These are phyloP conservation scores for Celoporthe dispersa DNA, from an alignment of 2,329 filamentous ascomycete species.

Conservation along the genomic window DNA sequence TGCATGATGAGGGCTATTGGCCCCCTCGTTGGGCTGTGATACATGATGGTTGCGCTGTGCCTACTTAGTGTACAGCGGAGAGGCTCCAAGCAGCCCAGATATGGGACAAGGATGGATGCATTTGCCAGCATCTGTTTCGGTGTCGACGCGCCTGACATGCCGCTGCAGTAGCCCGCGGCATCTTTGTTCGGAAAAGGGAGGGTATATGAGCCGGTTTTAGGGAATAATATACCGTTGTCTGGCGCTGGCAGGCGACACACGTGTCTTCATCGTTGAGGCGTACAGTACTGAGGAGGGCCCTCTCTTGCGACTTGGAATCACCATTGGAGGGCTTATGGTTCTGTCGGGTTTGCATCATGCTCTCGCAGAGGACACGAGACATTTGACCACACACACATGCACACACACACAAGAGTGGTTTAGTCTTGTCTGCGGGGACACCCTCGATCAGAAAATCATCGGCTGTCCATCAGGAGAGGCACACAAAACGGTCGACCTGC, in stretches of 20 bases:
- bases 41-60: background rate
- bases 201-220: conserved; percentile 16
- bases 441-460: background rate
- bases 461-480: background rate
- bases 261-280: background rate
- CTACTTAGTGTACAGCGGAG: background rate
- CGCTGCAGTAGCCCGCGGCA: conserved; percentile 11
- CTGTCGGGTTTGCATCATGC: background rate
- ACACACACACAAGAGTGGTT: background rate
- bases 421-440: background rate
- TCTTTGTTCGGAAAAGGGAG: background rate
- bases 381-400: background rate
- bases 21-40: background rate
- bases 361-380: background rate
- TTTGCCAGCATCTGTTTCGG: conserved; percentile 13
- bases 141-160: conserved; percentile 16
- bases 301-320: background rate
- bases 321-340: background rate
- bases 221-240: background rate
- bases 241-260: background rate
- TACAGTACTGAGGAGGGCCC: background rate
- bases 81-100: background rate
- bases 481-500: background rate
- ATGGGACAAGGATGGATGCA: background rate
- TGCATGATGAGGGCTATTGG: conserved; percentile 6